These are phyloP conservation scores for Pezicula neosporulosa DNA, from an alignment of 2,329 filamentous ascomycete species.

Conservation along the genomic window DNA sequence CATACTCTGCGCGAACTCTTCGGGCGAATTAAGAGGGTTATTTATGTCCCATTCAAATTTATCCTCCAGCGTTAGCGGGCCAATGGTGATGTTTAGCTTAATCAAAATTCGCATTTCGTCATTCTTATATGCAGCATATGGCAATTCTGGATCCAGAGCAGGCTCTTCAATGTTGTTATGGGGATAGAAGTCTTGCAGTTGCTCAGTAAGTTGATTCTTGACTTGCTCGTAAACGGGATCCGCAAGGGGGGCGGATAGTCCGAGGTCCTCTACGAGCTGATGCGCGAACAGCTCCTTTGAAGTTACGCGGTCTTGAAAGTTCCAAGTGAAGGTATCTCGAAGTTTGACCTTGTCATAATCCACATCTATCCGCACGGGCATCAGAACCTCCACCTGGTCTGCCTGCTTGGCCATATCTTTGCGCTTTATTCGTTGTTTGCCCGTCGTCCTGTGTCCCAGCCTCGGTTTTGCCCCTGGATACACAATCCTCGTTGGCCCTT, in stretches of 20 bases:
- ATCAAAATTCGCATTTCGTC: constrained; percentile 97
- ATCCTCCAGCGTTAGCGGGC: constrained; percentile 87
- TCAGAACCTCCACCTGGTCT: constrained; percentile 86
- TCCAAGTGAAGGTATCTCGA: constrained; percentile 98
- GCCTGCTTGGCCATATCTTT: constrained; percentile 83
- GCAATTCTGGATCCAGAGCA: constrained; percentile 81
- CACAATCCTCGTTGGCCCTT: constrained; percentile 66
- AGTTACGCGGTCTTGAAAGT: constrained; percentile 85
- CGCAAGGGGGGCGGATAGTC: constrained; percentile 67
- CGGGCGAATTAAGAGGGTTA: constrained; percentile 87
- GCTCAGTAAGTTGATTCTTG: constrained; percentile 73
- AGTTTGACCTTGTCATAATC: constrained; percentile 95
- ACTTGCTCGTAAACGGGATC: constrained; percentile 61
- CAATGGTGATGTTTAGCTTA: constrained; percentile 97
- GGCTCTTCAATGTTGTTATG: constrained; percentile 89
- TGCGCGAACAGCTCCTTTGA: constrained; percentile 79
- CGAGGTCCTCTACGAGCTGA: constrained; percentile 88
- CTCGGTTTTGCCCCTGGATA: constrained; percentile 77
- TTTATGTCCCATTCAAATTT: constrained; percentile 99
- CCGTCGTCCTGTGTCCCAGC: constrained; percentile 72
- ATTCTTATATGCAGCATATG: constrained; percentile 94
- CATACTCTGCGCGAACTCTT: constrained; percentile 91
- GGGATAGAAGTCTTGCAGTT: constrained; percentile 90
- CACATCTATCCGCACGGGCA: constrained; percentile 87
- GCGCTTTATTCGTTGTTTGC: constrained; percentile 68